Evolutionary conservation across 2,329 filamentous ascomycete species (phyloP).

Genomic region (Xenoacremonium recifei): DNA sequence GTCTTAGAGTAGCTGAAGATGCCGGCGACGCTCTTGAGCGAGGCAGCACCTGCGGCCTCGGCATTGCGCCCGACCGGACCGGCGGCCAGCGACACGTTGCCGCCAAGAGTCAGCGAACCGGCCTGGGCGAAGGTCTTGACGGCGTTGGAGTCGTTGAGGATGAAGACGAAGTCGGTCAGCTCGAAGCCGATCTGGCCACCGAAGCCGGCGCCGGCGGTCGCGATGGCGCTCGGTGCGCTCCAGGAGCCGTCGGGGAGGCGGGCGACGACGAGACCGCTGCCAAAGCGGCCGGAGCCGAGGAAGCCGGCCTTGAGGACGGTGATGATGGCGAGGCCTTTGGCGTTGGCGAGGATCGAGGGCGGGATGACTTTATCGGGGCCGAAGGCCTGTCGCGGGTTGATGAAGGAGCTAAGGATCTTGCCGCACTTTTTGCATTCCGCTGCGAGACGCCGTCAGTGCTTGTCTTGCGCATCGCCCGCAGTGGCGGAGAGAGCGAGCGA

Average conservation of each 20-base stretch:
- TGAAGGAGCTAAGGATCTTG: constrained; percentile 91
- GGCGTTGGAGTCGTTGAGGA: constrained; percentile 86
- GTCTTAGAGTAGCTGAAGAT: constrained; percentile 98
- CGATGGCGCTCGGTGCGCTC: constrained; percentile 80
- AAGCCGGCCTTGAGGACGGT: constrained; percentile 87
- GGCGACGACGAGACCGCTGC: constrained; percentile 78
- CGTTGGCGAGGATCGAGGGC: constrained; percentile 81
- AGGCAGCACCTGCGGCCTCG: constrained; percentile 92
- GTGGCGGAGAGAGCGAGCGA: constrained; percentile 20
- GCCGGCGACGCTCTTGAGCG: constrained; percentile 81
- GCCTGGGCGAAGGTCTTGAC: constrained; percentile 93
- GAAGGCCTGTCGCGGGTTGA: constrained; percentile 90
- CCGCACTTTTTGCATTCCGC: constrained; percentile 97
- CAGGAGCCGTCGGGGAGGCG: constrained; percentile 74
- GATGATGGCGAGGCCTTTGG: constrained; percentile 86
- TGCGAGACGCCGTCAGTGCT: constrained; percentile 36
- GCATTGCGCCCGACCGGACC: constrained; percentile 93
- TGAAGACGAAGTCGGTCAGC: constrained; percentile 94
- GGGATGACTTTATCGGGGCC: constrained; percentile 98
- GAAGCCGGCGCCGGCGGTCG: constrained; percentile 77
- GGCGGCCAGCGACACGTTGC: constrained; percentile 93
- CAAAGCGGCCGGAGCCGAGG: constrained; percentile 78
- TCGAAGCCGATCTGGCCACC: constrained; percentile 87
- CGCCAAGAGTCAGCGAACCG: constrained; percentile 87
- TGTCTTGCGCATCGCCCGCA: constrained; percentile 7